Evolutionary conservation across 257 asterid genomes (phyloP).

Genomic region (Jacaranda copaia): DNA sequence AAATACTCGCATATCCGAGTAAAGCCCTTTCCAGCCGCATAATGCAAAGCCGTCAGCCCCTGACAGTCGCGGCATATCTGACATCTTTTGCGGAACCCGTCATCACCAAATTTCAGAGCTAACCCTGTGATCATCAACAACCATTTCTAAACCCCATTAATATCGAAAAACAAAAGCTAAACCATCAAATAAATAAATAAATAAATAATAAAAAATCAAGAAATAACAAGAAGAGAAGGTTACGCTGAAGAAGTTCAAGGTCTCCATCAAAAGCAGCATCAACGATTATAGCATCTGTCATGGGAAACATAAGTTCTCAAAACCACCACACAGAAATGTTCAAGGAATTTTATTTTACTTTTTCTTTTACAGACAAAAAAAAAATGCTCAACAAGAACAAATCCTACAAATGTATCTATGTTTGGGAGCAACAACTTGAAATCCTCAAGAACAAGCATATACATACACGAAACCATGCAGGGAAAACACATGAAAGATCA

Average conservation of each 20-base stretch:
- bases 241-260: conserved; percentile 18
- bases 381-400: neutral
- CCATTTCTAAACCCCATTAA: neutral
- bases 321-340: neutral
- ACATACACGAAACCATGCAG: neutral
- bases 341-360: no score
- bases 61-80: neutral
- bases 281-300: conserved; percentile 27
- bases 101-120: neutral
- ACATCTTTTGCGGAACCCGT: conserved; percentile 5
- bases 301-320: neutral
- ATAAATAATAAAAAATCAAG: neutral
- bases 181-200: neutral
- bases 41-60: conserved; percentile 35
- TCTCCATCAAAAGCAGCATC: conserved; percentile 33
- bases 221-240: neutral
- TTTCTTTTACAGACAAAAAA: neutral
- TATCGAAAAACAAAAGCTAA: neutral
- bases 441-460: neutral
- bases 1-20: conserved; percentile 34
- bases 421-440: neutral
- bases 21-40: conserved; percentile 28
- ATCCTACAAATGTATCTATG: no score
- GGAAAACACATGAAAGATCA: neutral
- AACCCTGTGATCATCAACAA: conserved; percentile 22